Conservation (phyloP, 306 rosid species). For the Senna tora region DNA sequence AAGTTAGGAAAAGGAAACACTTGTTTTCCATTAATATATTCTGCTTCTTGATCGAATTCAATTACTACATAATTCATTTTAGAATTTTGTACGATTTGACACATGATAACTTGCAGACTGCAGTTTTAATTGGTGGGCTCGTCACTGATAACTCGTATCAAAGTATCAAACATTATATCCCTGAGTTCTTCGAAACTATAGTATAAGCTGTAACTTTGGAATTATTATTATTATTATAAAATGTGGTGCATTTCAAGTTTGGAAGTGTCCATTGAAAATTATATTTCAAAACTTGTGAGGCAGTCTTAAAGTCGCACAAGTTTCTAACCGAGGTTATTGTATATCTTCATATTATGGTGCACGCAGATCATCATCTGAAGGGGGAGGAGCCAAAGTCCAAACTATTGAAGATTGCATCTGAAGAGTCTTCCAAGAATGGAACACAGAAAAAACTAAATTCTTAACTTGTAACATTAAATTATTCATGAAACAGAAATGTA, state of each 20-base stretch:
- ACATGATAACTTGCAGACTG: background rate
- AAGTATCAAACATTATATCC: background rate
- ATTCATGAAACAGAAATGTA: background rate
- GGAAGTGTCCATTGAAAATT: background rate
- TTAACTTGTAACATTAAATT: background rate
- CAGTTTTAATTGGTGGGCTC: background rate
- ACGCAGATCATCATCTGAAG: no score
- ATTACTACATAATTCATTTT: background rate
- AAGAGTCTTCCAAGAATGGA: background rate
- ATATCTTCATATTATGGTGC: no score
- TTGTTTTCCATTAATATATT: background rate
- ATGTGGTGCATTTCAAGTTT: background rate
- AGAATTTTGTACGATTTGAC: background rate
- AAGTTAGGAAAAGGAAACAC: background rate
- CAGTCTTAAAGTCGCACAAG: background rate
- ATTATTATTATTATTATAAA: background rate
- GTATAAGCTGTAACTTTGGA: background rate
- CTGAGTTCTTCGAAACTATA: background rate
- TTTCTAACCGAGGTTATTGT: background rate
- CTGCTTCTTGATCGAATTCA: constrained; percentile 12
- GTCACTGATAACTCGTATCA: background rate
- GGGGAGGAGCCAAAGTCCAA: background rate
- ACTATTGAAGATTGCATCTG: background rate
- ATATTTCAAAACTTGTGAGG: constrained; percentile 26
- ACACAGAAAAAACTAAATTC: background rate